phyloP scores from a whole-genome alignment of 352 stramenopile genomes.

The Elongisporangium senticosum region DNA sequence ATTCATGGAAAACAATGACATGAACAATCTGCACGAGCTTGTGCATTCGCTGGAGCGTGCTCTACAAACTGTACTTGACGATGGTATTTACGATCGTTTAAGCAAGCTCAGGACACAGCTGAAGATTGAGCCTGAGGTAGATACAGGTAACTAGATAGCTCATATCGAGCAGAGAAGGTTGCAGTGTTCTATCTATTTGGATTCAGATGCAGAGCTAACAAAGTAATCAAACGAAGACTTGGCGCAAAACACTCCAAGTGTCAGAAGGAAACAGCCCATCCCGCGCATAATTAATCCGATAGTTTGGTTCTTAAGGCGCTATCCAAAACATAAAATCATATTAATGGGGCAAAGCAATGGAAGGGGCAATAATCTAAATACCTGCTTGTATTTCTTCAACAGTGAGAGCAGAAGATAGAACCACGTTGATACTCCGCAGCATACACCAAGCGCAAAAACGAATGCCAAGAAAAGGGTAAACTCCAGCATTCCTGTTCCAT shows the following conservation, averaged over 20 bases:
- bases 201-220: slow-evolving; percentile 31
- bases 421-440: slow-evolving; percentile 83
- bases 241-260: slow-evolving; percentile 68
- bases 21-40: slow-evolving; percentile 27
- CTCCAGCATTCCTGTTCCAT: slow-evolving; percentile 81
- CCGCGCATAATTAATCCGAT: slow-evolving; percentile 80
- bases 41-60: neutral
- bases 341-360: slow-evolving; percentile 3
- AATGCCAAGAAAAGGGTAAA: slow-evolving; percentile 82
- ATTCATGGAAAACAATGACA: slow-evolving; percentile 71
- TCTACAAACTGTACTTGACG: slow-evolving; percentile 10
- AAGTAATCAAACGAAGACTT: slow-evolving; percentile 88
- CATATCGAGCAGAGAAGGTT: slow-evolving; percentile 39
- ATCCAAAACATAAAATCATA: neutral
- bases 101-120: slow-evolving; percentile 4
- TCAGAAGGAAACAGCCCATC: slow-evolving; percentile 80
- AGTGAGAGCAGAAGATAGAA: slow-evolving; percentile 84
- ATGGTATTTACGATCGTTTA: slow-evolving; percentile 4
- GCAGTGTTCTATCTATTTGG: slow-evolving; percentile 16
- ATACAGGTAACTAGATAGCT: slow-evolving; percentile 28
- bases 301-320: slow-evolving; percentile 83
- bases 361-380: slow-evolving; percentile 14
- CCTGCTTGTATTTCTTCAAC: slow-evolving; percentile 88
- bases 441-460: slow-evolving; percentile 80
- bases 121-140: slow-evolving; percentile 18